Evolutionary conservation across 2,329 filamentous ascomycete genomes (phyloP), one percentile per base, ranked within the genome.

Genomic region (Blastomyces percursus): DNA sequence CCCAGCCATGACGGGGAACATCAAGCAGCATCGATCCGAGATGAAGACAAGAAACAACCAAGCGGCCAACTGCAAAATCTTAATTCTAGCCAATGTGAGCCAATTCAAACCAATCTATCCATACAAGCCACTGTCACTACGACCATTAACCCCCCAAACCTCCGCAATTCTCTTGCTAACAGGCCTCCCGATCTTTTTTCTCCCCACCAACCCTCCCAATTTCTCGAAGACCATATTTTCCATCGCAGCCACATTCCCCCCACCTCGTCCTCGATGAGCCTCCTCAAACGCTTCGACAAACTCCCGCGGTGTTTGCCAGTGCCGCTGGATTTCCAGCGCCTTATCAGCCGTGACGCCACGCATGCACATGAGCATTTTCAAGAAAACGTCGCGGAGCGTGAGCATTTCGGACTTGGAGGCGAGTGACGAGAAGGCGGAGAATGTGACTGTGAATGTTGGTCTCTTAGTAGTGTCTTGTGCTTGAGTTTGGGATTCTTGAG

Each of bases 351-450:
- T 89, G 14, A 94, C 79, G 1, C 88, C 88, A 61, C 82, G 82
- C 1, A 84, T 90, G 66, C 87, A 90, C 89, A 94, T 91, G 57
- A 94, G 80, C 89, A 94, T 93, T 74, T 92, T 92, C 32, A 94
- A 76, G 67, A 84, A 93, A 0, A 92, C 74, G 68, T 94, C 90
- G 62, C 88, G 80, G 11, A 93, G 76, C 0, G 88, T 89, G 68
- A 91, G 82, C 63, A 82, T 82, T 60, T 89, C 87, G 0, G 87
- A 90, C 73, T 94, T 94, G 9, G 86, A 89, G 0, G 85, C 85
- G 54, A 93, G 75, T 0, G 85, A 85, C 0, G 86, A 84, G 71
- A 93, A 92, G 0, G 86, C 86, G 0, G 81, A 76, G 68, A 91
- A 91, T 12, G 82, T 89, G 64, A 91, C 82, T 68, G 86, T 81